phyloP scores from a whole-genome alignment of 202 grass and related monocot species.

The Setaria viridis region DNA sequence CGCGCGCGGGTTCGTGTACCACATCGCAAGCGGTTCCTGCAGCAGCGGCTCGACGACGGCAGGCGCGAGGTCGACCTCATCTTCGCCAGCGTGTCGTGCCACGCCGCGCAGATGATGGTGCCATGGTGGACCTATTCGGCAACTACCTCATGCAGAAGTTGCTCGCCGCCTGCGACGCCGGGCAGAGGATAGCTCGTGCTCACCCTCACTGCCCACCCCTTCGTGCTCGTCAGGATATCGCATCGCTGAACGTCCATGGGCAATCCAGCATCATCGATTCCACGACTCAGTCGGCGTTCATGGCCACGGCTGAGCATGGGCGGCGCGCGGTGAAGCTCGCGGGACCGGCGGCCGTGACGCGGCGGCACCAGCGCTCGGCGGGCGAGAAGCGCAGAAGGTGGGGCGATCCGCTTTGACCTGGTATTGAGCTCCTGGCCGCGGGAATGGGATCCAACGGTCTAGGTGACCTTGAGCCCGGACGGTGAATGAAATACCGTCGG shows the following conservation, averaged over 20 bases:
- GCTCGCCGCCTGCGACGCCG: constrained; percentile 67
- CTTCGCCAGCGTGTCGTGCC: constrained; percentile 64
- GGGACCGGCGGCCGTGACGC: too few relatives aligned
- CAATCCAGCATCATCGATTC: constrained; percentile 11
- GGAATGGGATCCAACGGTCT: too few relatives aligned
- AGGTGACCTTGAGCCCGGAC: too few relatives aligned
- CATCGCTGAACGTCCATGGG: constrained; percentile 83
- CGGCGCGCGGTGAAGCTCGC: too few relatives aligned
- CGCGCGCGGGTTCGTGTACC: constrained; percentile 54
- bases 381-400: too few relatives aligned
- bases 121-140: constrained; percentile 73
- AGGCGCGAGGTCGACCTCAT: constrained; percentile 63
- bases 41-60: constrained; percentile 67
- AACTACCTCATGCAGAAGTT: constrained; percentile 99
- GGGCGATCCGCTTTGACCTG: too few relatives aligned
- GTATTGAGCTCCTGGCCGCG: too few relatives aligned
- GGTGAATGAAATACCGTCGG: too few relatives aligned
- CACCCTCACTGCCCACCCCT: constrained; percentile 54
- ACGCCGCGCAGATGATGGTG: constrained; percentile 58
- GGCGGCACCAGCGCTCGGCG: too few relatives aligned
- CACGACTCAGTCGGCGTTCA: too few relatives aligned
- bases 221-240: constrained; percentile 57
- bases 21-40: constrained; percentile 60
- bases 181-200: constrained; percentile 71
- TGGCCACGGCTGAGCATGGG: too few relatives aligned